Evolutionary conservation across 768 basidiomycete species (phyloP), one percentile per base, ranked within the genome.

Genomic region (Coprinopsis cinerea): DNA sequence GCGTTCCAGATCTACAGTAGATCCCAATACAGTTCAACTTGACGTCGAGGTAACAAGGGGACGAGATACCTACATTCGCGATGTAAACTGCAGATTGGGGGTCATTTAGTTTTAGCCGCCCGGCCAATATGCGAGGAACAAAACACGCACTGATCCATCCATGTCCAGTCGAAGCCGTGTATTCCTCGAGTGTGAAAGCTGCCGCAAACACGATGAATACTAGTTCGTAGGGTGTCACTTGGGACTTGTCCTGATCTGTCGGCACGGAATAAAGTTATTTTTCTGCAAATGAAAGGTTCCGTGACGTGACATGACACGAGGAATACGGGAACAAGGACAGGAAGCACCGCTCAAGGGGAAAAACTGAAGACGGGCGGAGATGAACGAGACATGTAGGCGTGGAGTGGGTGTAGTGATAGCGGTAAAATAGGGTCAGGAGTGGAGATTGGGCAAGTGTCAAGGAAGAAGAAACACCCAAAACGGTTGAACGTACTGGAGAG

Each of bases 1-100:
- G 81, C 84, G 60, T 92, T 94, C 92, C 92, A 95, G 55, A 93
- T 81, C 88, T 93, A 57, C 17, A 18, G 2, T 30, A n/a, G n/a
- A n/a, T n/a, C n/a, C n/a, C n/a, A n/a, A n/a, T n/a, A n/a, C n/a
- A n/a, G n/a, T n/a, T n/a, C n/a, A n/a, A n/a, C n/a, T n/a, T n/a
- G n/a, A n/a, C n/a, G n/a, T n/a, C n/a, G n/a, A n/a, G n/a, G n/a
- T n/a, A n/a, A n/a, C n/a, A n/a, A n/a, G n/a, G 13, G 4, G 26
- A 23, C 23, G 18, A 23, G 22, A 27, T 27, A 55, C 54, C 59
- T 61, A 88, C 89, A 60, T 90, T 92, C 18, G 90, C 88, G 36
- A 90, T 79, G 62, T 93, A 93, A 47, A 93, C 90, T 76, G 41
- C n/a, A 48, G 30, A 27, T n/a, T 22, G 22, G 28, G 18, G 18